Percentiles rank a stretch among this genome's conserved stretches.
phyloP scores from a whole-genome alignment of 345 rosid genomes.

The Populus euphratica region DNA sequence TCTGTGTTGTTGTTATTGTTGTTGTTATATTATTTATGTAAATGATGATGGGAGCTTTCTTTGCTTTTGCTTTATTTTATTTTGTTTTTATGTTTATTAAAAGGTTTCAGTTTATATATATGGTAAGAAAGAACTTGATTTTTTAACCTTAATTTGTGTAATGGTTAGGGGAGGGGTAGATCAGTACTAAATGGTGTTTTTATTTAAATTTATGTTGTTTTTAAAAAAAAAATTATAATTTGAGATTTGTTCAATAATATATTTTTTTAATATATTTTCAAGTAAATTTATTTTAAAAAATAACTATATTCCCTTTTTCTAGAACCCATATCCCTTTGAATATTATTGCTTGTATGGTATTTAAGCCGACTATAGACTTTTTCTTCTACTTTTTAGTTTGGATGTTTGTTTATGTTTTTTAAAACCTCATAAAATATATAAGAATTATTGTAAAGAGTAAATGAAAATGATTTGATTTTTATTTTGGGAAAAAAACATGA shows the following conservation, averaged over 20 bases:
- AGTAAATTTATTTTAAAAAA: too few species aligned
- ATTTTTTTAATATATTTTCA: too few species aligned
- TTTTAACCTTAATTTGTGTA: neutral
- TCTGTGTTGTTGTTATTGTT: slow-evolving; percentile 8
- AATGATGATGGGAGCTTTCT: slow-evolving; percentile 31
- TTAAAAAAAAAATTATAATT: too few species aligned
- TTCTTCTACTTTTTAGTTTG: slow-evolving; percentile 32
- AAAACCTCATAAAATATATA: neutral
- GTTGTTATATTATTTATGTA: slow-evolving; percentile 25
- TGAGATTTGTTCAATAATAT: too few species aligned
- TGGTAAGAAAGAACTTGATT: neutral
- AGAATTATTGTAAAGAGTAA: neutral
- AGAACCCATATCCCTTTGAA: neutral
- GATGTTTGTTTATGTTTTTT: neutral
- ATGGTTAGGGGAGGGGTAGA: neutral
- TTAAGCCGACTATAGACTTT: slow-evolving; percentile 50
- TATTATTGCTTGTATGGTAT: slow-evolving; percentile 31
- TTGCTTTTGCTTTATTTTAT: slow-evolving; percentile 7
- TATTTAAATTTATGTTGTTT: too few species aligned
- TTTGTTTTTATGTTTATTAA: neutral
- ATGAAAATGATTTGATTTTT: neutral
- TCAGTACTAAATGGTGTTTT: too few species aligned
- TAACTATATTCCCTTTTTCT: too few species aligned
- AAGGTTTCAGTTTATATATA: neutral
- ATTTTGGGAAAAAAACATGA: neutral